Evolutionary conservation across 2,329 filamentous ascomycete species (phyloP).

Genomic region (Ilyonectria sp.): DNA sequence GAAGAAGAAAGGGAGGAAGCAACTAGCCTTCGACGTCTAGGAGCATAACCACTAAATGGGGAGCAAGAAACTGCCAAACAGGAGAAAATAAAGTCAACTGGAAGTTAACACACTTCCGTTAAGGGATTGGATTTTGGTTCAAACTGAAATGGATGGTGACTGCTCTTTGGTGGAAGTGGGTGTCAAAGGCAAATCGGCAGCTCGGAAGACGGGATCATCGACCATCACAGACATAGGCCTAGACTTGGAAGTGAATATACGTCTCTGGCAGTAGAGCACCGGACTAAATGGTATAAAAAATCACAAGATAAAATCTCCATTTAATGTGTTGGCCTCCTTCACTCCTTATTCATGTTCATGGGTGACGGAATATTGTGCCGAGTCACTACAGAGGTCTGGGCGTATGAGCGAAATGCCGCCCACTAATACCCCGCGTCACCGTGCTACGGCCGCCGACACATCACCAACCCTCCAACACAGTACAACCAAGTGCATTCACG

Average conservation of each 20-base stretch:
- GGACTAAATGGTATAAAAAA: too few relatives aligned
- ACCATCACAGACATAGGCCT: too few relatives aligned
- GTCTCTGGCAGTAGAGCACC: too few relatives aligned
- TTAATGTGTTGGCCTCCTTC: too few relatives aligned
- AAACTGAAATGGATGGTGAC: not conserved
- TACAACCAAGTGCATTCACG: conserved; percentile 15
- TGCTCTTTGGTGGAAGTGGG: not conserved
- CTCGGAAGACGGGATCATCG: too few relatives aligned
- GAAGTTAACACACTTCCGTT: not conserved
- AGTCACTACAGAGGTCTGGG: not conserved
- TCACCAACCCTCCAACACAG: not conserved
- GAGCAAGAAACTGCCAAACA: not conserved
- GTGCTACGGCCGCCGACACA: not conserved
- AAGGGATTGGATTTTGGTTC: not conserved
- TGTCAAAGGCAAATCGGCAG: too few relatives aligned
- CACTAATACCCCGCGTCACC: conserved; percentile 10
- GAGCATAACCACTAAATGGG: not conserved
- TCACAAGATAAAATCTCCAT: not conserved
- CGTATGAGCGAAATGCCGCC: not conserved
- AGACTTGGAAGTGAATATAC: too few relatives aligned
- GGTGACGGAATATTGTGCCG: not conserved
- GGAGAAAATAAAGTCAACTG: not conserved
- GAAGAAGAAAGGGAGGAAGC: not conserved
- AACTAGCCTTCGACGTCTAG: not conserved
- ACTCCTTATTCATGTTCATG: not conserved